These are phyloP conservation scores for Fusarium gaditjirri DNA, from an alignment of 2,329 filamentous ascomycete species.

Conservation along the genomic window DNA sequence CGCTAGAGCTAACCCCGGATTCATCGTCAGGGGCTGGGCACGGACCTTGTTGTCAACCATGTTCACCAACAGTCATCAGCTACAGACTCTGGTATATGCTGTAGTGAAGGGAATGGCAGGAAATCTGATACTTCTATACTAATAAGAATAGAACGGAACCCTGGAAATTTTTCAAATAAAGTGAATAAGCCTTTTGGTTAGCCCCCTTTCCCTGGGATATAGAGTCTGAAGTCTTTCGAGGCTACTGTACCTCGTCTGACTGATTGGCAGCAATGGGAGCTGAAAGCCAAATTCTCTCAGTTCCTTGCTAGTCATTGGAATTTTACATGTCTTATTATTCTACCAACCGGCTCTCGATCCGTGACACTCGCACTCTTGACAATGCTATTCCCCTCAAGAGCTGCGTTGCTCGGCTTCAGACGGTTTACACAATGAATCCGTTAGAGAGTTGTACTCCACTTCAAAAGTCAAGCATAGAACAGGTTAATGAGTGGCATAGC, in stretches of 20 bases:
- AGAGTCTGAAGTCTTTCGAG: too few species aligned
- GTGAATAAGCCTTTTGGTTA: not conserved
- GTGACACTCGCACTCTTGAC: accelerated
- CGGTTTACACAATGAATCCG: constrained; percentile 1
- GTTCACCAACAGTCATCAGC: not conserved
- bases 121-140: not conserved
- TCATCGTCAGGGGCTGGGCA: constrained; percentile 29
- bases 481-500: not conserved
- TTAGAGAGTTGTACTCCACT: not conserved
- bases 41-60: constrained; percentile 8
- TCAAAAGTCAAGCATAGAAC: not conserved
- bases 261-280: not conserved
- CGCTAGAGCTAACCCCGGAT: constrained; percentile 35
- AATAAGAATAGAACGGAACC: not conserved
- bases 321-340: accelerated
- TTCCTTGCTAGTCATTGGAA: not conserved
- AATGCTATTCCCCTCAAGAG: accelerated
- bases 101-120: not conserved
- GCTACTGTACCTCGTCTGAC: not conserved
- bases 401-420: constrained; percentile 19
- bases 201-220: too few species aligned
- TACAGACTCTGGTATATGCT: too few species aligned
- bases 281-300: not conserved
- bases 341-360: not conserved
- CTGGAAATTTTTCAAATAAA: accelerated